These are phyloP conservation scores for Globisporangium nunn DNA, from an alignment of 352 stramenopile species.

Conservation along the genomic window DNA sequence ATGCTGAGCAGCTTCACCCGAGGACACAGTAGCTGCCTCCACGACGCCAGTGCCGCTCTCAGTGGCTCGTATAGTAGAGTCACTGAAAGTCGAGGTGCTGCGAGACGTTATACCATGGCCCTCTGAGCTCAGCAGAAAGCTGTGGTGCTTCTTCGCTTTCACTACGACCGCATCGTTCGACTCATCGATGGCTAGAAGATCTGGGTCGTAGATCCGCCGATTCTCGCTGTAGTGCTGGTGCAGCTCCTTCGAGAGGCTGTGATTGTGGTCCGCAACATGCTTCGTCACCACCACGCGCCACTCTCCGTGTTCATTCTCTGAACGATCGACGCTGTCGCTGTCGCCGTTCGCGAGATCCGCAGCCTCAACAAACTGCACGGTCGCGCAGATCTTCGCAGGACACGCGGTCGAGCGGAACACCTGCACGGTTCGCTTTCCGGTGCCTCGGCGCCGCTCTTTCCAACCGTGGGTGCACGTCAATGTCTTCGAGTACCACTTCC, in stretches of 20 bases:
- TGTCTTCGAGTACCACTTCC: slow-evolving; percentile 80
- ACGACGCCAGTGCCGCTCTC: neutral
- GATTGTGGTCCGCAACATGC: slow-evolving; percentile 71
- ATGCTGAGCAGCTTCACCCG: neutral
- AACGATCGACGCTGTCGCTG: neutral
- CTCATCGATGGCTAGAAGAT: slow-evolving; percentile 54
- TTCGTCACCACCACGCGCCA: slow-evolving; percentile 76
- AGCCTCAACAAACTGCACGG: slow-evolving; percentile 42
- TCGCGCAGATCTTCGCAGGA: slow-evolving; percentile 76
- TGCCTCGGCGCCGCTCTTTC: slow-evolving; percentile 64
- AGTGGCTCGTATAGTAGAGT: neutral
- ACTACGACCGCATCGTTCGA: slow-evolving; percentile 23
- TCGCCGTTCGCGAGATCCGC: neutral
- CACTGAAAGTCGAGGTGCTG: neutral
- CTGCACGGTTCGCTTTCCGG: slow-evolving; percentile 57
- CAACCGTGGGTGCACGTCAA: slow-evolving; percentile 77
- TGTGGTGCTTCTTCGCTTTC: slow-evolving; percentile 16
- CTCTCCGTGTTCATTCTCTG: slow-evolving; percentile 5
- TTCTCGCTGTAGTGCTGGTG: slow-evolving; percentile 78
- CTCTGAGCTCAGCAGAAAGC: slow-evolving; percentile 1
- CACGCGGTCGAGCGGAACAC: slow-evolving; percentile 58
- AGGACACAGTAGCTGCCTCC: neutral
- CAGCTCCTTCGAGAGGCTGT: slow-evolving; percentile 68
- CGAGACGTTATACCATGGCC: neutral
- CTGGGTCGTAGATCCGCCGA: slow-evolving; percentile 67